phyloP scores from a whole-genome alignment of 805 yeast genomes.

The Saturnispora ahearnii region DNA sequence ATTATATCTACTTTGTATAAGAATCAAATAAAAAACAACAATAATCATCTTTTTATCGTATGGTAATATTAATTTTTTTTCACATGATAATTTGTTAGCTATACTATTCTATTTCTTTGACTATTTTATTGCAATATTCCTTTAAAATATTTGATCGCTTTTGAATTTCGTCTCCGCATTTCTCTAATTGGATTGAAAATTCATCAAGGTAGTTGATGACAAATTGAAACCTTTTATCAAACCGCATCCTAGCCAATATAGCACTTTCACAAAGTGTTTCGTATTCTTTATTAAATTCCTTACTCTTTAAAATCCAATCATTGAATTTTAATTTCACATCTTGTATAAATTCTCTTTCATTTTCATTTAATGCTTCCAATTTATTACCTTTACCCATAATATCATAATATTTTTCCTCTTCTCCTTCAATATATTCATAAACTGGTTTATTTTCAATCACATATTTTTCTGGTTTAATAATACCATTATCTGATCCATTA shows the following conservation, averaged over 20 bases:
- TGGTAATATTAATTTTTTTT: not conserved
- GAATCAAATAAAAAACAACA: constrained; percentile 1
- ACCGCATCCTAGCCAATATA: constrained; percentile 31
- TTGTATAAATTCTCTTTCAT: constrained; percentile 15
- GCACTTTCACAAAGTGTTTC: constrained; percentile 27
- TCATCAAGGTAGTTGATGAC: constrained; percentile 16
- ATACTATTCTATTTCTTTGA: constrained; percentile 16
- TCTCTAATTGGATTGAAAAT: constrained; percentile 17
- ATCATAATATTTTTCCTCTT: constrained; percentile 10
- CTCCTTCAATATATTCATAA: constrained; percentile 13
- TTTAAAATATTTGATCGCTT: constrained; percentile 32
- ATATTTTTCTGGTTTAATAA: constrained; percentile 12
- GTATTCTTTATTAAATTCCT: constrained; percentile 27
- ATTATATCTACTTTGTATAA: constrained; percentile 7
- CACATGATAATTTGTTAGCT: not conserved
- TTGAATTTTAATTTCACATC: constrained; percentile 14
- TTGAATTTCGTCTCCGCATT: constrained; percentile 27
- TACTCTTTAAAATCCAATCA: constrained; percentile 33
- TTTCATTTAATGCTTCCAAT: constrained; percentile 7
- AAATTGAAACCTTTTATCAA: constrained; percentile 30
- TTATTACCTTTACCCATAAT: constrained; percentile 9
- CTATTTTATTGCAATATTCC: constrained; percentile 35
- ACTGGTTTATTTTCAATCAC: constrained; percentile 11
- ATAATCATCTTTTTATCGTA: not conserved
- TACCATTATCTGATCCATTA: constrained; percentile 7